Conservation (phyloP, 495 filamentous ascomycete genomes). For the Penicillium malachiteum region DNA sequence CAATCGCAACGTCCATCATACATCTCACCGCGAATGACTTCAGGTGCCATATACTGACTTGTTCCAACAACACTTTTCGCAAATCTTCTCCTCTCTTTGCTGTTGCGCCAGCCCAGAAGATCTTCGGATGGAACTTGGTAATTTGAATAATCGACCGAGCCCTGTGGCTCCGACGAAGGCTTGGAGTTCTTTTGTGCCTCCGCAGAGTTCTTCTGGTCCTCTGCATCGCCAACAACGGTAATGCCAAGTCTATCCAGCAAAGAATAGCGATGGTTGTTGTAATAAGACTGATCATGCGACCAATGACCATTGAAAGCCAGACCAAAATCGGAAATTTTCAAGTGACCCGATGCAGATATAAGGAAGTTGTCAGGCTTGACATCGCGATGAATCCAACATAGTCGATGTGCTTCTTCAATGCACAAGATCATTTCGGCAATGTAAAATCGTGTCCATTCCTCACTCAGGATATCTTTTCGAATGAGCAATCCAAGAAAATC, state of each 20-base stretch:
- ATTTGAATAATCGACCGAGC: slow-evolving; percentile 9
- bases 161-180: slow-evolving; percentile 4
- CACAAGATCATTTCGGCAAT: slow-evolving; percentile 93
- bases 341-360: slow-evolving; percentile 79
- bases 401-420: slow-evolving; percentile 85
- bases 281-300: slow-evolving; percentile 85
- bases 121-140: slow-evolving; percentile 22
- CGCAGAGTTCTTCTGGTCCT: slow-evolving; percentile 57
- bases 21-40: slow-evolving; percentile 76
- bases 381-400: slow-evolving; percentile 90
- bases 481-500: slow-evolving; percentile 87
- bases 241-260: slow-evolving; percentile 75
- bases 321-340: slow-evolving; percentile 95
- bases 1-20: slow-evolving; percentile 95
- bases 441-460: slow-evolving; percentile 79
- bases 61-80: slow-evolving; percentile 91
- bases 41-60: slow-evolving; percentile 96
- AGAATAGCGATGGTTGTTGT: slow-evolving; percentile 74
- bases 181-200: slow-evolving; percentile 30
- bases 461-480: slow-evolving; percentile 74
- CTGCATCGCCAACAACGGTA: slow-evolving; percentile 67
- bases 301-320: slow-evolving; percentile 93
- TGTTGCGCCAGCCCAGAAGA: slow-evolving; percentile 76
- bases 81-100: slow-evolving; percentile 66
- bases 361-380: slow-evolving; percentile 97